Evolutionary conservation across 805 yeast genomes (phyloP).

Genomic region (Metschnikowia shivogae): DNA sequence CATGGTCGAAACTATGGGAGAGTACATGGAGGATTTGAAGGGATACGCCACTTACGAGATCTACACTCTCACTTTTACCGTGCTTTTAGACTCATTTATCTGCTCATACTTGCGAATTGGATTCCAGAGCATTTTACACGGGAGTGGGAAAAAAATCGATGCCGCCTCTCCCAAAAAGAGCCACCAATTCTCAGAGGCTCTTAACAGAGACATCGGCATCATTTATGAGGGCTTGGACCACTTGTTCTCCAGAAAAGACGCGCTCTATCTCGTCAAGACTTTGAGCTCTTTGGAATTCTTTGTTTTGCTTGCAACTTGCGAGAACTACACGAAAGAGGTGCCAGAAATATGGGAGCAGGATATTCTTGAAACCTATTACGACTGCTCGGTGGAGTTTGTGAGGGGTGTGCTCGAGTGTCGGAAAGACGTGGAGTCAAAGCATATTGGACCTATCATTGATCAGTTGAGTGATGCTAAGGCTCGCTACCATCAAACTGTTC

Average conservation of each 20-base stretch:
- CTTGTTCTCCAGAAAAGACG: constrained; percentile 39
- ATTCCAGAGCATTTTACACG: constrained; percentile 37
- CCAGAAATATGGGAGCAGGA: constrained; percentile 53
- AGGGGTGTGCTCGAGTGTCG: constrained; percentile 55
- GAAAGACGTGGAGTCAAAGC: constrained; percentile 38
- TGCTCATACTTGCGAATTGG: constrained; percentile 38
- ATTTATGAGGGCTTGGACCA: constrained; percentile 34
- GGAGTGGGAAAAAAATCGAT: constrained; percentile 40
- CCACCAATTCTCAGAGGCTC: constrained; percentile 36
- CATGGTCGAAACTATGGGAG: constrained; percentile 68
- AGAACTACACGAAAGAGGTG: constrained; percentile 29
- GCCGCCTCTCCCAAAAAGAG: constrained; percentile 32
- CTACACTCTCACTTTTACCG: constrained; percentile 35
- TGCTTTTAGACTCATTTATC: constrained; percentile 36
- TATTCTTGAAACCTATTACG: constrained; percentile 63
- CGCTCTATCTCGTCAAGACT: constrained; percentile 35
- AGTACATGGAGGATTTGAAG: constrained; percentile 65
- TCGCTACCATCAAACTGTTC: constrained; percentile 29
- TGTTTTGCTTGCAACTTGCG: constrained; percentile 37
- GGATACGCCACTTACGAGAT: constrained; percentile 41
- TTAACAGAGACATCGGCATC: constrained; percentile 36
- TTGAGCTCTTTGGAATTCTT: constrained; percentile 39
- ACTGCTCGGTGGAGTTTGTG: constrained; percentile 70
- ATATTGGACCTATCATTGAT: constrained; percentile 26
- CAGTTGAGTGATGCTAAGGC: constrained; percentile 27